Evolutionary conservation across 495 filamentous ascomycete species (phyloP).

Genomic region (Emericellopsis terricola): DNA sequence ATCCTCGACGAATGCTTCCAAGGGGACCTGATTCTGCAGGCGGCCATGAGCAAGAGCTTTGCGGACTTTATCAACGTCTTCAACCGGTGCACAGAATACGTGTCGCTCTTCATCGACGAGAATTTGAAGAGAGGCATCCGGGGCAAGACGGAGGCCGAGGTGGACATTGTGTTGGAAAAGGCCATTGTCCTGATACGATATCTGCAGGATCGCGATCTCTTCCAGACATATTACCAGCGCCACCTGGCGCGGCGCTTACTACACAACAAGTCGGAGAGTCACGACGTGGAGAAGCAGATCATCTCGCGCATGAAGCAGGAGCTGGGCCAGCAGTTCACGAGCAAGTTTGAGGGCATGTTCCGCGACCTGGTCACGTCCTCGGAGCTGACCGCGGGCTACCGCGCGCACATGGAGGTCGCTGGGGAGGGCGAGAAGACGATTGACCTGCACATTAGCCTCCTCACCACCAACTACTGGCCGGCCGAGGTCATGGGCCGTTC

Average conservation of each 20-base stretch:
- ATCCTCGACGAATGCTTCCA: slow-evolving; percentile 54
- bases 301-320: slow-evolving; percentile 92
- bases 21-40: slow-evolving; percentile 61
- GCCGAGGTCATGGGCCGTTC: slow-evolving; percentile 58
- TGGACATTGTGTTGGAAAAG: slow-evolving; percentile 78
- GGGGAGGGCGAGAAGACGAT: slow-evolving; percentile 52
- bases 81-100: slow-evolving; percentile 64
- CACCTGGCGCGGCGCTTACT: slow-evolving; percentile 76
- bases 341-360: slow-evolving; percentile 93
- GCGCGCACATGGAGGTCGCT: slow-evolving; percentile 41
- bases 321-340: slow-evolving; percentile 83
- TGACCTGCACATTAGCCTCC: slow-evolving; percentile 65
- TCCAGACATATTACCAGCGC: slow-evolving; percentile 96
- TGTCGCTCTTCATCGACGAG: slow-evolving; percentile 94
- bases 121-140: slow-evolving; percentile 88
- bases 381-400: slow-evolving; percentile 64
- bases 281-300: slow-evolving; percentile 87
- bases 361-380: slow-evolving; percentile 87
- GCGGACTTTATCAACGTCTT: slow-evolving; percentile 84
- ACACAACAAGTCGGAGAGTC: slow-evolving; percentile 70
- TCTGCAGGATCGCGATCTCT: slow-evolving; percentile 82
- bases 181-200: slow-evolving; percentile 77
- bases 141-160: slow-evolving; percentile 76
- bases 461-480: slow-evolving; percentile 92
- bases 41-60: slow-evolving; percentile 68